Evolutionary conservation across 1,284 basidiomycete genomes (phyloP).

Genomic region (Pseudozyma tsukubaensis): DNA sequence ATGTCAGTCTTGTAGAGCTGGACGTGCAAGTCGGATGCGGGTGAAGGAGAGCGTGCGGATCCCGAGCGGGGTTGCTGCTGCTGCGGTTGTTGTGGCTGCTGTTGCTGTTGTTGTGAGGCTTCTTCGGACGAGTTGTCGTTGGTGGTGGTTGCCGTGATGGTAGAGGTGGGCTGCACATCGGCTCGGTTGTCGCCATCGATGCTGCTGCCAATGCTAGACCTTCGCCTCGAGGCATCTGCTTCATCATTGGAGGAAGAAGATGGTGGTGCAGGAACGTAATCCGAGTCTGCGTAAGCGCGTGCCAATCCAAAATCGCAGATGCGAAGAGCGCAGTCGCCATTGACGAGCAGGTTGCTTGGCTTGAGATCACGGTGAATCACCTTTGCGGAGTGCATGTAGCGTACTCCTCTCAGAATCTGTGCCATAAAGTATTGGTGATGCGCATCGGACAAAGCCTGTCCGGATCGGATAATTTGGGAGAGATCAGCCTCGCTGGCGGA

Average conservation of each 20-base stretch:
- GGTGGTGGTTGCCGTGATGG: background rate
- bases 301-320: conserved; percentile 68
- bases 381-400: conserved; percentile 66
- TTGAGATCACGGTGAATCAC: conserved; percentile 68
- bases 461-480: conserved; percentile 65
- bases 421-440: conserved; percentile 67
- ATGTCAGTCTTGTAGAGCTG: conserved; percentile 49
- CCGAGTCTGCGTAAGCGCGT: conserved; percentile 53
- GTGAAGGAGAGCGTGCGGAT: conserved; percentile 32
- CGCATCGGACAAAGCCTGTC: conserved; percentile 63
- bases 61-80: conserved; percentile 14
- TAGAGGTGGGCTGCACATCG: background rate
- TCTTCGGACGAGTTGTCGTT: background rate
- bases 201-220: conserved; percentile 28
- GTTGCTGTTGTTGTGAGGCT: background rate
- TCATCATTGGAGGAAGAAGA: conserved; percentile 24
- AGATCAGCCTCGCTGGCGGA: conserved; percentile 67
- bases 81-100: background rate
- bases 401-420: conserved; percentile 64
- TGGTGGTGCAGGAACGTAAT: conserved; percentile 24
- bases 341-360: conserved; percentile 67
- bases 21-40: conserved; percentile 38
- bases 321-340: conserved; percentile 64
- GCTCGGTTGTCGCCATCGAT: conserved; percentile 12
- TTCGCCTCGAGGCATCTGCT: conserved; percentile 13